Evolutionary conservation across 257 asterid genomes (phyloP).

Genomic region (Oldenlandia corymbosa): DNA sequence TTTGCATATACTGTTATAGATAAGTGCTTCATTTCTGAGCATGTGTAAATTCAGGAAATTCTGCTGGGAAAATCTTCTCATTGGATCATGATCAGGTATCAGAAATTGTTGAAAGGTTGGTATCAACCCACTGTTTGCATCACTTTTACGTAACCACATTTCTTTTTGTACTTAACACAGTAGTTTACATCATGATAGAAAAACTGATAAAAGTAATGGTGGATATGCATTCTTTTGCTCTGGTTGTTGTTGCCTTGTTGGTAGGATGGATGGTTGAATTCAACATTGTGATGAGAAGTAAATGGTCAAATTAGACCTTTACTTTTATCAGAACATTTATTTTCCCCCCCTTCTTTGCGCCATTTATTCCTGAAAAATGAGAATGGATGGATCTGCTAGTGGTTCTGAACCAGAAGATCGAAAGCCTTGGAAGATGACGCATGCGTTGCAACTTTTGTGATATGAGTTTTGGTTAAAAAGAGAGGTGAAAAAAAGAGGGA

Average conservation of each 20-base stretch:
- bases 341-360: no score
- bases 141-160: neutral
- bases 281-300: neutral
- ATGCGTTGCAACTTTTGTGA: no score
- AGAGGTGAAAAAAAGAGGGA: no score
- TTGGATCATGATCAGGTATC: neutral
- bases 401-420: no score
- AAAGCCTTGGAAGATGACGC: no score
- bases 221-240: no score
- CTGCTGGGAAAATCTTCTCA: neutral
- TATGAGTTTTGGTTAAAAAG: no score
- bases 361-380: no score
- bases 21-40: neutral
- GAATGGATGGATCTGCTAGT: no score
- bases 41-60: neutral
- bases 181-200: neutral
- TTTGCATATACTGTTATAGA: neutral
- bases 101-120: neutral
- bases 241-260: neutral
- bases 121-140: neutral
- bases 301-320: no score
- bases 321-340: no score
- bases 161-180: slow-evolving; percentile 2
- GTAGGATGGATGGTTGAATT: slow-evolving; percentile 2
- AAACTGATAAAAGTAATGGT: neutral